Evolutionary conservation across 2,329 filamentous ascomycete species (phyloP).

Genomic region (Ceratocystiopsis minuta): DNA sequence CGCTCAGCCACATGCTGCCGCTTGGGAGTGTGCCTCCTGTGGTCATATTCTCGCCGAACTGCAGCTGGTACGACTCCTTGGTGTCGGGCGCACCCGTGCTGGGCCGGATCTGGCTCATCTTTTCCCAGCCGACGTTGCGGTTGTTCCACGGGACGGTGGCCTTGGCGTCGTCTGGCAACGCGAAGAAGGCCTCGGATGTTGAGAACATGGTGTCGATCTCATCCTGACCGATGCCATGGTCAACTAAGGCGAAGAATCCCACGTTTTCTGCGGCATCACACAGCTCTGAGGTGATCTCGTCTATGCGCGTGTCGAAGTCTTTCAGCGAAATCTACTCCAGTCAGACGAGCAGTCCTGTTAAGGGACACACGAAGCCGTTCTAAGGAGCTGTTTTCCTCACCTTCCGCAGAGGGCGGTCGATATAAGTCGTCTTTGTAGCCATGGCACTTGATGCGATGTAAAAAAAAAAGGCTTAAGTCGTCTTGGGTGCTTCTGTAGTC

Average conservation of each 20-base stretch:
- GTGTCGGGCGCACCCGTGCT: slow-evolving; percentile 39
- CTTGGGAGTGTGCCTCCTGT: slow-evolving; percentile 23
- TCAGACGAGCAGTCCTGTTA: too few species aligned
- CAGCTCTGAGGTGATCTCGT: slow-evolving; percentile 33
- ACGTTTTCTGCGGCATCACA: slow-evolving; percentile 36
- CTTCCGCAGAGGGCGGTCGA: slow-evolving; percentile 7
- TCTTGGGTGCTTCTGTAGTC: too few species aligned
- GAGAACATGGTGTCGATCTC: slow-evolving; percentile 26
- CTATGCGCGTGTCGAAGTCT: slow-evolving; percentile 32
- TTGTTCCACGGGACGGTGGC: slow-evolving; percentile 33
- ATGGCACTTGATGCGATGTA: background rate
- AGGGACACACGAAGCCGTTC: too few species aligned
- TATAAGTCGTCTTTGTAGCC: slow-evolving; percentile 7
- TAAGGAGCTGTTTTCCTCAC: background rate
- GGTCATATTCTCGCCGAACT: slow-evolving; percentile 32
- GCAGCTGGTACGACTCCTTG: slow-evolving; percentile 45
- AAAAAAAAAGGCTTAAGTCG: too few species aligned
- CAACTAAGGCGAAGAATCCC: slow-evolving; percentile 38
- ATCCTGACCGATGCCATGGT: slow-evolving; percentile 24
- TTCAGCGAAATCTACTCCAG: slow-evolving; percentile 28
- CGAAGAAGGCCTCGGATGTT: slow-evolving; percentile 29
- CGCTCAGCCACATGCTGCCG: slow-evolving; percentile 27
- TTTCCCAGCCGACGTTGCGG: slow-evolving; percentile 44
- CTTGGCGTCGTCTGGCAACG: slow-evolving; percentile 31
- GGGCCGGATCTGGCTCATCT: slow-evolving; percentile 37